Conservation (phyloP, 495 filamentous ascomycete species). For the Margaritispora aquatica region DNA sequence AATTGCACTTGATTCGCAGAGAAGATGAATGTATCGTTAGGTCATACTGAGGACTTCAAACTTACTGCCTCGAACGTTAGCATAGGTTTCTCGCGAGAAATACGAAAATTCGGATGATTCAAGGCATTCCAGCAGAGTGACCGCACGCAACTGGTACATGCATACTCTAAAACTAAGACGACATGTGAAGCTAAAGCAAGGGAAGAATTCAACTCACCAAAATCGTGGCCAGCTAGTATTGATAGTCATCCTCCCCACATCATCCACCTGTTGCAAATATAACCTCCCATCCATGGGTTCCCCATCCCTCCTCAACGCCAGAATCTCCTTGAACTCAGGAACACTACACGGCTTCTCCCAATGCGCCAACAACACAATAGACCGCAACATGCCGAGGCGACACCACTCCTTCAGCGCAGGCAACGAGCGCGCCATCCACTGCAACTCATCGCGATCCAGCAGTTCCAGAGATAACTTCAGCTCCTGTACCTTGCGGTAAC, state of each 20-base stretch:
- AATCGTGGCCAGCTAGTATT: conserved; percentile 22
- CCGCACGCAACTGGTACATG: no score
- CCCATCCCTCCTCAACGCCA: conserved; percentile 12
- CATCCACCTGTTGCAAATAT: conserved; percentile 1
- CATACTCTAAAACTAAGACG: no score
- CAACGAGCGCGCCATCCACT: conserved; percentile 17
- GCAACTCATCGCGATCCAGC: conserved; percentile 23
- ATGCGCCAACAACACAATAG: conserved; percentile 11
- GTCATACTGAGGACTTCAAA: no score
- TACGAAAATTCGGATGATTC: no score
- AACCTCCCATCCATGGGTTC: conserved; percentile 19
- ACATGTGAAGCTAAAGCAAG: no score
- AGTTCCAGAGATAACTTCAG: conserved; percentile 18
- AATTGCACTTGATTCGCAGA: no score
- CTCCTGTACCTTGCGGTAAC: no score
- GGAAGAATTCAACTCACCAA: no score
- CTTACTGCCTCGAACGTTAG: no score
- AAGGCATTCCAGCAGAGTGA: no score
- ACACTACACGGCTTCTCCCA: conserved; percentile 16
- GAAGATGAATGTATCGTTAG: no score
- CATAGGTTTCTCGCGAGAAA: no score
- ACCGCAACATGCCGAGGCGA: conserved; percentile 5
- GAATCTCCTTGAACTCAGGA: conserved; percentile 17
- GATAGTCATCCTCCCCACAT: conserved; percentile 4
- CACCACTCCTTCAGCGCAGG: conserved; percentile 9